Conservation (phyloP, 352 stramenopile species). For the Phytophthora aleatoria region DNA sequence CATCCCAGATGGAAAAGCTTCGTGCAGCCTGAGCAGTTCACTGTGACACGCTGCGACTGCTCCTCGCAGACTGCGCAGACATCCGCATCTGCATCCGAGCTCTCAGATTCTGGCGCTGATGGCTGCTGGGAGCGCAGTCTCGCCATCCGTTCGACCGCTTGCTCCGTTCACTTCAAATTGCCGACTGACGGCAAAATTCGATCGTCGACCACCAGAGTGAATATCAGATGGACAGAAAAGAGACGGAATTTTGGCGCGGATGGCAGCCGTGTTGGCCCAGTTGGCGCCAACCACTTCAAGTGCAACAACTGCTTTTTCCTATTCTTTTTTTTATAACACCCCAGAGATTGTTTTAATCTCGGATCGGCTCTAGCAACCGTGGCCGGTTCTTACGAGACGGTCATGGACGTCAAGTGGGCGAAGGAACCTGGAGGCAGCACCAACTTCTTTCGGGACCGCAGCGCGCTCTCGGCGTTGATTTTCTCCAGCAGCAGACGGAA, state of each 20-base stretch:
- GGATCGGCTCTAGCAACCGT: too few relatives aligned
- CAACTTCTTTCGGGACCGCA: conserved; percentile 66
- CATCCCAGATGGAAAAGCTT: conserved; percentile 62
- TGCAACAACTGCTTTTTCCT: conserved; percentile 3
- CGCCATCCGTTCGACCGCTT: conserved; percentile 20
- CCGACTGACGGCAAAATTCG: conserved; percentile 5
- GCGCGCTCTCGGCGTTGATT: conserved; percentile 63
- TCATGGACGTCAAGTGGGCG: conserved; percentile 38
- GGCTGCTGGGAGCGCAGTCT: conserved; percentile 19
- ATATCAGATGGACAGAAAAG: conserved; percentile 14
- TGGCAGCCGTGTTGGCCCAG: background rate
- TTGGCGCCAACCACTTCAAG: conserved; percentile 19
- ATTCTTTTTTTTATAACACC: background rate
- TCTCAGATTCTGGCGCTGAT: background rate
- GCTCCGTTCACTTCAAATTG: conserved; percentile 33
- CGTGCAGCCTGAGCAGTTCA: conserved; percentile 49
- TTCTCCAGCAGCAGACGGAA: conserved; percentile 75
- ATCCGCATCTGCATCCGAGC: conserved; percentile 11
- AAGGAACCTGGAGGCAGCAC: conserved; percentile 74
- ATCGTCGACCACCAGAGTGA: conserved; percentile 9
- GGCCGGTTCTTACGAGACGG: conserved; percentile 30
- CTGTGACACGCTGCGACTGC: conserved; percentile 46
- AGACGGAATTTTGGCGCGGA: conserved; percentile 16
- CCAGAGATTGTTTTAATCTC: background rate
- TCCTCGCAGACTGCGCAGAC: conserved; percentile 47